These are phyloP conservation scores for Pelargonium citronellum DNA, from an alignment of 441 rosid genomes.

Conservation along the genomic window DNA sequence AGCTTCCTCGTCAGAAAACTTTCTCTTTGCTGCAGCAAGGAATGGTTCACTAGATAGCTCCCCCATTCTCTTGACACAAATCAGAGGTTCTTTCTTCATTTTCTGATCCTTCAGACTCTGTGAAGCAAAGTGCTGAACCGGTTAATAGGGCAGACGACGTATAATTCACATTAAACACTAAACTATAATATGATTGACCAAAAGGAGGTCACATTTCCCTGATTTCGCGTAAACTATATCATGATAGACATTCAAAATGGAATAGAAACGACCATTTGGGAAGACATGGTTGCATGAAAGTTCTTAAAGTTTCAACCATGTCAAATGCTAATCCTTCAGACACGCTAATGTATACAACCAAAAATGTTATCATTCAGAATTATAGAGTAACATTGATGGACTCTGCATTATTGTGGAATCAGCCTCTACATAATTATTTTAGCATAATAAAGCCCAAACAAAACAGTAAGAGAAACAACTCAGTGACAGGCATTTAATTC, in stretches of 20 bases:
- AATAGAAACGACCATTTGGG: background rate
- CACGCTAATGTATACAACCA: background rate
- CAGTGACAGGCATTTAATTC: background rate
- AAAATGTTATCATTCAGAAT: background rate
- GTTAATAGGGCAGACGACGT: background rate
- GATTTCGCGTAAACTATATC: background rate
- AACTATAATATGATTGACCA: background rate
- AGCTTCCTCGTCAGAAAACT: conserved; percentile 57
- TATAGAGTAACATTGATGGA: no score
- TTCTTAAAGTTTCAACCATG: no score
- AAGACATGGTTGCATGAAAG: no score
- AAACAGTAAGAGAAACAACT: background rate
- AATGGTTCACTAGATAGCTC: conserved; percentile 73
- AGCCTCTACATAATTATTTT: background rate
- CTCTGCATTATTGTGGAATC: no score
- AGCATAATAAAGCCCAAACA: background rate
- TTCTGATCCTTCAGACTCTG: conserved; percentile 45
- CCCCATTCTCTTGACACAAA: conserved; percentile 93
- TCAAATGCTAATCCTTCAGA: no score
- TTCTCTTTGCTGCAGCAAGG: conserved; percentile 64
- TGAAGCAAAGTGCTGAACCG: conserved; percentile 10
- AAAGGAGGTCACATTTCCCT: background rate
- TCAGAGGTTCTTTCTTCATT: conserved; percentile 25
- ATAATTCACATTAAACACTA: background rate
- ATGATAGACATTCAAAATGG: background rate